Conservation (phyloP, 163 green algal genomes). For the Prototheca cutis region DNA sequence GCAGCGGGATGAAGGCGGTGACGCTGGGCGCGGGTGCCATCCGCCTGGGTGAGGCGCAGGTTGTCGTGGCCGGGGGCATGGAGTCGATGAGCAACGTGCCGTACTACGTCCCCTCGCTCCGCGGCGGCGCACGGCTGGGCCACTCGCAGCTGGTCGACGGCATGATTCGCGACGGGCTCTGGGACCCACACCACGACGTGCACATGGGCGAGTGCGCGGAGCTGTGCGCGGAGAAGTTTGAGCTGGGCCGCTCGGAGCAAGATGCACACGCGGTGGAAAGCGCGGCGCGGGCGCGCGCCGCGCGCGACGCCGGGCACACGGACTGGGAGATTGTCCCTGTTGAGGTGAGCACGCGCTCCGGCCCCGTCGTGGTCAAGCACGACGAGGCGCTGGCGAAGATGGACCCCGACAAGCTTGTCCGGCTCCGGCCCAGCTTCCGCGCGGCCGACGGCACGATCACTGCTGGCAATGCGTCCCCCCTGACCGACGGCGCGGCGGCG, state of each 20-base stretch:
- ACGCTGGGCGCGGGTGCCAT: slow-evolving; percentile 70
- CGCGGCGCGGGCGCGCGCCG: slow-evolving; percentile 30
- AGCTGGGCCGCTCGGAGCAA: slow-evolving; percentile 37
- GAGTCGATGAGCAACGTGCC: slow-evolving; percentile 85
- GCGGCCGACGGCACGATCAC: slow-evolving; percentile 20
- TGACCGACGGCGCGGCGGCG: slow-evolving; percentile 76
- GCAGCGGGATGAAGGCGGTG: slow-evolving; percentile 63
- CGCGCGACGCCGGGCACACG: slow-evolving; percentile 10
- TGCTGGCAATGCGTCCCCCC: slow-evolving; percentile 70
- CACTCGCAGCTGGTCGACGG: slow-evolving; percentile 61
- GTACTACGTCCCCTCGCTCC: slow-evolving; percentile 56
- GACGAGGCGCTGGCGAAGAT: slow-evolving; percentile 60
- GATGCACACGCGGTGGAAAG: slow-evolving; percentile 51
- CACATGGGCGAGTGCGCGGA: slow-evolving; percentile 85
- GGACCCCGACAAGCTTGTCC: slow-evolving; percentile 59
- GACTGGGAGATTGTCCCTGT: slow-evolving; percentile 49
- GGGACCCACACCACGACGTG: slow-evolving; percentile 60
- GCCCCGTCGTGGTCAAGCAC: neutral
- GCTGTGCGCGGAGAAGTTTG: slow-evolving; percentile 53
- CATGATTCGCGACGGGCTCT: slow-evolving; percentile 75
- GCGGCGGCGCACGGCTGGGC: slow-evolving; percentile 49
- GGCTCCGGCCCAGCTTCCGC: slow-evolving; percentile 64
- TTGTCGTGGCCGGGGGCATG: slow-evolving; percentile 85
- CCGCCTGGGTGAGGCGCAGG: slow-evolving; percentile 34
- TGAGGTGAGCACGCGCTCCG: slow-evolving; percentile 15